Evolutionary conservation across 306 rosid genomes (phyloP).

Genomic region (Sophora flavescens): DNA sequence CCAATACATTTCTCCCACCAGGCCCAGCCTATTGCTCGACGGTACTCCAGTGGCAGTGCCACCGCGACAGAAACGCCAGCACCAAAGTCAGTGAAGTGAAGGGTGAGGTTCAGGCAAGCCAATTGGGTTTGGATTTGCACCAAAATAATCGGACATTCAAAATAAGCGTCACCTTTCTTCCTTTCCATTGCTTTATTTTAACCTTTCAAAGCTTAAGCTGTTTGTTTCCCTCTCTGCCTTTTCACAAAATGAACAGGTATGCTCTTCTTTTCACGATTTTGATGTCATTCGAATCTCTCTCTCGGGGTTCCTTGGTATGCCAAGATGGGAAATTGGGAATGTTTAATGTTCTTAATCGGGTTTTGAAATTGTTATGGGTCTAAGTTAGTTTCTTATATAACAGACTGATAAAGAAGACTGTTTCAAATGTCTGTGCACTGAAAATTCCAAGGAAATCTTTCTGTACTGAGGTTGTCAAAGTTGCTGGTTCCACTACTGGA

Average conservation of each 20-base stretch:
- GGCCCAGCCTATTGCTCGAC: too few relatives aligned
- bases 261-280: background rate
- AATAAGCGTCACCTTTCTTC: background rate
- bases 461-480: constrained; percentile 57
- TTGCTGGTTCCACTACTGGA: constrained; percentile 50
- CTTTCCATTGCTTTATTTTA: background rate
- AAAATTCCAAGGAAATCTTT: constrained; percentile 54
- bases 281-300: background rate
- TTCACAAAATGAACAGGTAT: constrained; percentile 49
- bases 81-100: too few relatives aligned
- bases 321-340: background rate
- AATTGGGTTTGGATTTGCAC: too few relatives aligned
- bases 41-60: too few relatives aligned
- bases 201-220: background rate
- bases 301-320: background rate
- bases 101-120: too few relatives aligned
- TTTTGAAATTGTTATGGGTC: background rate
- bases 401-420: constrained; percentile 66
- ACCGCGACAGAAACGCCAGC: too few relatives aligned
- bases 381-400: constrained; percentile 35
- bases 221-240: background rate
- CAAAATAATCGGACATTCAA: too few relatives aligned
- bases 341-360: background rate
- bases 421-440: constrained; percentile 48
- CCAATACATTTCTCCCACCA: too few relatives aligned